phyloP scores from a whole-genome alignment of 2,329 filamentous ascomycete species.

The Pezicula radicicola region DNA sequence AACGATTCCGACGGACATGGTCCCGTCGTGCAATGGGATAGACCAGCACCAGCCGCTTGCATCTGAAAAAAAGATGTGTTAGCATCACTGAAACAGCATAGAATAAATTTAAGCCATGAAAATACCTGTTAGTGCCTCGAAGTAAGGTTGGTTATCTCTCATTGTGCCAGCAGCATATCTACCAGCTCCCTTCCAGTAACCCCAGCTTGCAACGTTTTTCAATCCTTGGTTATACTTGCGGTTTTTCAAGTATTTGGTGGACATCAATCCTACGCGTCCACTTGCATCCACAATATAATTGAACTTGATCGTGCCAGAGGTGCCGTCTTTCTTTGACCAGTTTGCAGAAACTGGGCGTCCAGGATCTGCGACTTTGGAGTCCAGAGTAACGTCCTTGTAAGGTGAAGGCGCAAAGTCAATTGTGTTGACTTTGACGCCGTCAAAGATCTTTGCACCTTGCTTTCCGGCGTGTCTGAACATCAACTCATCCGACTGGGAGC shows the following conservation, averaged over 20 bases:
- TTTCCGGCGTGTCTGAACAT: conserved; percentile 39
- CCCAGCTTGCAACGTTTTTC: conserved; percentile 49
- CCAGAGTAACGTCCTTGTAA: not conserved
- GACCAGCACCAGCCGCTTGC: conserved; percentile 47
- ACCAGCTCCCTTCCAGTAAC: conserved; percentile 39
- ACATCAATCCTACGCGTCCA: conserved; percentile 41
- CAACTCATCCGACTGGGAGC: conserved; percentile 43
- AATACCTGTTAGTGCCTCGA: conserved; percentile 37
- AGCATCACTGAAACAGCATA: not conserved
- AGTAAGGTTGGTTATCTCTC: conserved; percentile 36
- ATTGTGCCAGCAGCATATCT: conserved; percentile 32
- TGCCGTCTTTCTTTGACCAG: conserved; percentile 31
- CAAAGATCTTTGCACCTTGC: conserved; percentile 37
- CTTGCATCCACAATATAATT: conserved; percentile 47
- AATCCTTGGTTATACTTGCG: too few species aligned
- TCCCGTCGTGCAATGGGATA: conserved; percentile 47
- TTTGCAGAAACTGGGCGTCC: conserved; percentile 34
- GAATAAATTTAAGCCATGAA: conserved; percentile 7
- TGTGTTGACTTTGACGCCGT: conserved; percentile 34
- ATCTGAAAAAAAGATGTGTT: conserved; percentile 27
- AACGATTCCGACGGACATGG: conserved; percentile 40
- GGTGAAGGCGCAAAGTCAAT: conserved; percentile 27
- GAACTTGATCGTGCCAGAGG: conserved; percentile 37
- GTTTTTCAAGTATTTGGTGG: conserved; percentile 47
- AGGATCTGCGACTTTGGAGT: conserved; percentile 8